Conservation (phyloP, 1,284 basidiomycete genomes). For the Ceratobasidium sp. region DNA sequence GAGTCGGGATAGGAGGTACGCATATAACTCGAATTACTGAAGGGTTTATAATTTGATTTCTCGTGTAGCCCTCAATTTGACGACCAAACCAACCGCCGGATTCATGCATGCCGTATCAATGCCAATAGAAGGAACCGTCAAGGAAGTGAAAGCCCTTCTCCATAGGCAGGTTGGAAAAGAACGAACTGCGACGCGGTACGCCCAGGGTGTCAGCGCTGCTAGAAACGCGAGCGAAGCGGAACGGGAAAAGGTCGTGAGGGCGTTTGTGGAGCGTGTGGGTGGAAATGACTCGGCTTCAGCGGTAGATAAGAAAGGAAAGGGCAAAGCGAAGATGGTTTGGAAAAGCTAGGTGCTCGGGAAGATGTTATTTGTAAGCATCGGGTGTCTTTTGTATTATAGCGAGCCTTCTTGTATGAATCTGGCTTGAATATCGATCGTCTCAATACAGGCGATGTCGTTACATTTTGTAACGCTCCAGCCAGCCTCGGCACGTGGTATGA, state of each 20-base stretch:
- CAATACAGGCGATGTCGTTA: too few species aligned
- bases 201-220: constrained; percentile 53
- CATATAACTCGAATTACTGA: not conserved
- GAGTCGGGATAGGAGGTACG: constrained; percentile 24
- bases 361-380: not conserved
- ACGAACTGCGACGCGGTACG: constrained; percentile 51
- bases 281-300: not conserved
- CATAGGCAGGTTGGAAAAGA: constrained; percentile 48
- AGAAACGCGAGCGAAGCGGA: constrained; percentile 50
- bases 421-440: too few species aligned
- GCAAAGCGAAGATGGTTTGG: constrained; percentile 47
- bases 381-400: too few species aligned
- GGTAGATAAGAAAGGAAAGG: constrained; percentile 47
- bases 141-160: constrained; percentile 50
- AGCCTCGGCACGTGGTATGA: too few species aligned
- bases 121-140: constrained; percentile 55
- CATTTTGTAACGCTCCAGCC: too few species aligned
- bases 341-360: not conserved
- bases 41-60: too few species aligned
- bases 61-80: constrained; percentile 23
- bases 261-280: constrained; percentile 52
- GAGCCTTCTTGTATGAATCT: too few species aligned
- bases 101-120: constrained; percentile 54
- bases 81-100: constrained; percentile 46
- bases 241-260: constrained; percentile 51